Conservation (phyloP, 1,284 basidiomycete species). For the Cutaneotrichosporon dermatis region DNA sequence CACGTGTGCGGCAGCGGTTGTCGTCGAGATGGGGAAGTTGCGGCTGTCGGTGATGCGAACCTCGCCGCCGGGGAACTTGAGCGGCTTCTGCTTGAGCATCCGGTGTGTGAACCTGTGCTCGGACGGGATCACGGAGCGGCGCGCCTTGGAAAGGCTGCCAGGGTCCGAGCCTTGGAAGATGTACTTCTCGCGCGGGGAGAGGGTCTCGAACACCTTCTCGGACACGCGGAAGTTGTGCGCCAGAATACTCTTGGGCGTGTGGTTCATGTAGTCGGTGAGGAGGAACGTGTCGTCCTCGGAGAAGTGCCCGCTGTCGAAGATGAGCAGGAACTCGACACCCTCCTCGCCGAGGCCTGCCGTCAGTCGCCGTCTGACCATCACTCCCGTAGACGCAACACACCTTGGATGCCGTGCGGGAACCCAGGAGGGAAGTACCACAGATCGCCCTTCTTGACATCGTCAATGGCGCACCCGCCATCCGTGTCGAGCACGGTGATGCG, state of each 20-base stretch:
- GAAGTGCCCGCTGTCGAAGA: constrained; percentile 61
- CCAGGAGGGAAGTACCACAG: constrained; percentile 68
- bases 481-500: constrained; percentile 61
- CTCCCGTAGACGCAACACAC: constrained; percentile 48
- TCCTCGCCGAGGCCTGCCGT: constrained; percentile 35
- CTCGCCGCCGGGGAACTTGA: constrained; percentile 54
- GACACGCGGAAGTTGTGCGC: constrained; percentile 65
- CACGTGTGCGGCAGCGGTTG: constrained; percentile 63
- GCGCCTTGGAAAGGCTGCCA: constrained; percentile 12
- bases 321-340: constrained; percentile 66
- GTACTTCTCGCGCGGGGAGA: constrained; percentile 54
- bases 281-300: constrained; percentile 65
- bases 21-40: constrained; percentile 58
- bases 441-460: constrained; percentile 40
- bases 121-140: constrained; percentile 12
- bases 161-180: constrained; percentile 57
- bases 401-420: constrained; percentile 57
- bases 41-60: constrained; percentile 62
- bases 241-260: constrained; percentile 61
- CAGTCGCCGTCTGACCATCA: too few relatives aligned
- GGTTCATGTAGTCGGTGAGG: constrained; percentile 53
- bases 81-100: constrained; percentile 49
- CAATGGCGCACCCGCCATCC: constrained; percentile 61
- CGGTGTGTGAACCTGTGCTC: constrained; percentile 20
- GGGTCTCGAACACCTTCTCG: constrained; percentile 54